Evolutionary conservation across 1,284 basidiomycete species (phyloP).

Genomic region (Golubevia sp.): DNA sequence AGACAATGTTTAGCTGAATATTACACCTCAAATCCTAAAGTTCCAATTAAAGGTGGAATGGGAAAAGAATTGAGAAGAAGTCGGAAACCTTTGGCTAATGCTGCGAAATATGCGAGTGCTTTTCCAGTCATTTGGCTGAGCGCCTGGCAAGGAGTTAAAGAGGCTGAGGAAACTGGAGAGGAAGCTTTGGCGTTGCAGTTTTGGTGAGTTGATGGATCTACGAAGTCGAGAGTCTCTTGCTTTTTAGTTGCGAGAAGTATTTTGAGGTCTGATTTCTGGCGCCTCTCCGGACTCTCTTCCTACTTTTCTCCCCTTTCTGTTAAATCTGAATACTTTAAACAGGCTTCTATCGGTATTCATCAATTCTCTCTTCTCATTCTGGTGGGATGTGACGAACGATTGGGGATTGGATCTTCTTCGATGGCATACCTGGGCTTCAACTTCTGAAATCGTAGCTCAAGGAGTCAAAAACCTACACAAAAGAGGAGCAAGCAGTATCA

Average conservation of each 20-base stretch:
- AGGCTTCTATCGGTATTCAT: conserved; percentile 84
- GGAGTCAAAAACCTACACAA: neutral
- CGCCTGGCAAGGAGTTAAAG: conserved; percentile 70
- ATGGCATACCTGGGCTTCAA: conserved; percentile 16
- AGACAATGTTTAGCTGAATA: conserved; percentile 92
- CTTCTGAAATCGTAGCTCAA: neutral
- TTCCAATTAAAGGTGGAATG: conserved; percentile 1
- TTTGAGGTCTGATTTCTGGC: conserved; percentile 7
- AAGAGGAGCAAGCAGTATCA: neutral
- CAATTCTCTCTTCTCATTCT: conserved; percentile 94
- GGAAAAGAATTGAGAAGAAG: conserved; percentile 39
- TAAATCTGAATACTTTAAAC: neutral
- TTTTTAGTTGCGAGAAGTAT: conserved; percentile 27
- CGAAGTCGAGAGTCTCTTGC: neutral
- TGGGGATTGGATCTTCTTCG: conserved; percentile 86
- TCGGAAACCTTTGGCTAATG: conserved; percentile 83
- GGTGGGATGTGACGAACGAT: conserved; percentile 98
- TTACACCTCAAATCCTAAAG: conserved; percentile 60
- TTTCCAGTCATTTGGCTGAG: conserved; percentile 97
- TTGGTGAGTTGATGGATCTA: conserved; percentile 68
- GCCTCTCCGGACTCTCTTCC: neutral
- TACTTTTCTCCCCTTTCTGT: neutral
- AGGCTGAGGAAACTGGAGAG: conserved; percentile 8
- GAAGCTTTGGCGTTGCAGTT: conserved; percentile 68
- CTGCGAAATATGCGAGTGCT: conserved; percentile 92